Percentiles rank a stretch among this genome's conserved stretches.
phyloP scores from a whole-genome alignment of 2,329 filamentous ascomycete genomes.

The Furcasterigmium sp. region DNA sequence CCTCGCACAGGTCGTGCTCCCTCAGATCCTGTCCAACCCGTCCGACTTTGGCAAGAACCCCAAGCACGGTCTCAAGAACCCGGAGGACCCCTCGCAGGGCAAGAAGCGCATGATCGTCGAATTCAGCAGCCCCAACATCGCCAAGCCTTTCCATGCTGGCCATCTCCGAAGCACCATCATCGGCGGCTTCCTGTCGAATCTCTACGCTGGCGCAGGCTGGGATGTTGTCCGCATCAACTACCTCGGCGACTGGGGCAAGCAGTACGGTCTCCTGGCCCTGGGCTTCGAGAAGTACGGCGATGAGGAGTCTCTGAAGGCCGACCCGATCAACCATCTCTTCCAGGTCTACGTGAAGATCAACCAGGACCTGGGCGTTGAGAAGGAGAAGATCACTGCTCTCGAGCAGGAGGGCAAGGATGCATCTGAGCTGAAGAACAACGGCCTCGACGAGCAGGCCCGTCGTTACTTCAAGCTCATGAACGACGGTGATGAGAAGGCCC shows the following conservation, averaged over 20 bases:
- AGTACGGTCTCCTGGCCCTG: constrained; percentile 67
- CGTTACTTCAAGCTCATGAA: constrained; percentile 68
- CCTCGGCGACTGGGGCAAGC: constrained; percentile 77
- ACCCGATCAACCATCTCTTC: constrained; percentile 78
- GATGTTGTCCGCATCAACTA: constrained; percentile 72
- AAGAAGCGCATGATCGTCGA: constrained; percentile 69
- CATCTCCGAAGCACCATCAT: constrained; percentile 77
- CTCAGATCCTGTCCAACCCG: constrained; percentile 60
- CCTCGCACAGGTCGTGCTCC: constrained; percentile 61
- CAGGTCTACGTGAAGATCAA: constrained; percentile 80
- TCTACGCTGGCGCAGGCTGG: constrained; percentile 68
- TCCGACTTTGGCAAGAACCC: constrained; percentile 60
- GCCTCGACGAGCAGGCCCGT: constrained; percentile 69
- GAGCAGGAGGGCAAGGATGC: constrained; percentile 49
- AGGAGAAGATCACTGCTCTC: constrained; percentile 56
- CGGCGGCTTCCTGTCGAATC: constrained; percentile 68
- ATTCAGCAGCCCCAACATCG: constrained; percentile 82
- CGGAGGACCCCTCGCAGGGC: constrained; percentile 52
- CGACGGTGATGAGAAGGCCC: constrained; percentile 55
- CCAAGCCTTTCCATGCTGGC: constrained; percentile 77
- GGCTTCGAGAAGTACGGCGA: constrained; percentile 71
- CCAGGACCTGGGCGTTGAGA: constrained; percentile 59
- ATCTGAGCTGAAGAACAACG: constrained; percentile 43
- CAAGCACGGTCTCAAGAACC: constrained; percentile 55
- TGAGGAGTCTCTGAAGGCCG: constrained; percentile 63